A percentile compares a stretch with the other conserved stretches of the same genome.
Conservation (phyloP, 2,329 filamentous ascomycete genomes). For the Penicillium sp. region DNA sequence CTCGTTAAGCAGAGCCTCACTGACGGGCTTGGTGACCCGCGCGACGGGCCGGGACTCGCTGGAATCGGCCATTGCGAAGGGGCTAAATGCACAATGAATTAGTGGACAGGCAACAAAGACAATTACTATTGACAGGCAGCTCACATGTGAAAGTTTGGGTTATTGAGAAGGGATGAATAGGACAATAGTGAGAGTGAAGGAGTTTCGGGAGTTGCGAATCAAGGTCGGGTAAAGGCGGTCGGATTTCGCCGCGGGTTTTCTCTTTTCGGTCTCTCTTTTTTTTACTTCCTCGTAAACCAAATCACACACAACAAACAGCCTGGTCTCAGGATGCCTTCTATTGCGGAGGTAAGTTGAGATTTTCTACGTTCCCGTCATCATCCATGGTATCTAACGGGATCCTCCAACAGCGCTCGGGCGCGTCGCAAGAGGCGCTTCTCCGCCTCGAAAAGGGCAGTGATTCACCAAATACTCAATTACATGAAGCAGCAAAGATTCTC, state of each 20-base stretch:
- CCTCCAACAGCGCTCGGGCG: slow-evolving; percentile 31
- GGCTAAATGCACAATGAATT: slow-evolving; percentile 16
- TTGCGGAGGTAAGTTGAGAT: slow-evolving; percentile 33
- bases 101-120: slow-evolving; percentile 4
- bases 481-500: slow-evolving; percentile 42
- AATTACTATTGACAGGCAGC: neutral
- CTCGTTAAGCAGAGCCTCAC: slow-evolving; percentile 96
- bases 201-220: slow-evolving; percentile 23
- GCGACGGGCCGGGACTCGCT: slow-evolving; percentile 54
- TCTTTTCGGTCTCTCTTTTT: slow-evolving; percentile 18
- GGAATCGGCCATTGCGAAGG: slow-evolving; percentile 52
- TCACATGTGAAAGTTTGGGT: slow-evolving; percentile 17
- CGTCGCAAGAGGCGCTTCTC: slow-evolving; percentile 43
- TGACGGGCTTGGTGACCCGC: slow-evolving; percentile 72
- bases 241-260: slow-evolving; percentile 33
- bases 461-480: slow-evolving; percentile 36
- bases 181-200: slow-evolving; percentile 20
- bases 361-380: slow-evolving; percentile 1
- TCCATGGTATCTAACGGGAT: slow-evolving; percentile 8
- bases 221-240: slow-evolving; percentile 35
- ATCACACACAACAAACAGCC: slow-evolving; percentile 11
- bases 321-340: slow-evolving; percentile 32
- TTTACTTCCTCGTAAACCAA: slow-evolving; percentile 18
- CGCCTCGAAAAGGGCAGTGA: slow-evolving; percentile 43
- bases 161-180: slow-evolving; percentile 16